Evolutionary conservation across 495 filamentous ascomycete genomes (phyloP).

Genomic region (Lophiostoma macrostomum): DNA sequence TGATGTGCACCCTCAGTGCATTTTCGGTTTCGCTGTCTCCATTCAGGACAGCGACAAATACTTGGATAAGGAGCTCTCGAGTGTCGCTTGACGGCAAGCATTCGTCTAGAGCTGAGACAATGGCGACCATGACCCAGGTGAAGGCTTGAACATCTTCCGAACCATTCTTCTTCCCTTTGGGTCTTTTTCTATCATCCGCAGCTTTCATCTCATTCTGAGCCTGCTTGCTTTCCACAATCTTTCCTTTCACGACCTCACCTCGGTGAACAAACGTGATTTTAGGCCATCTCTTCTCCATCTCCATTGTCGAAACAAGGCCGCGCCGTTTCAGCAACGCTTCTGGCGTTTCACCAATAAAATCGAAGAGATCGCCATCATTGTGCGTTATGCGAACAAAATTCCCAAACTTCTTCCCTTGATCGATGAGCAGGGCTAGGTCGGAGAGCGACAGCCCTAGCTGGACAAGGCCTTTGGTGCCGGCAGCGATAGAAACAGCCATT

Average conservation of each 20-base stretch:
- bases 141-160: no score
- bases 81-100: no score
- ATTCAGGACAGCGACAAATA: no score
- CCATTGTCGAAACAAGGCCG: not conserved
- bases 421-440: not conserved
- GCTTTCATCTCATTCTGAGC: no score
- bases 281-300: not conserved
- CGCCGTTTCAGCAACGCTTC: constrained; percentile 3
- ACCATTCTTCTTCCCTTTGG: no score
- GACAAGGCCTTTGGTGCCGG: not conserved
- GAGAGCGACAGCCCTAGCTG: not conserved
- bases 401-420: not conserved
- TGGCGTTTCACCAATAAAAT: not conserved
- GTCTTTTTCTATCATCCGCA: no score
- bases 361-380: not conserved
- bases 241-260: not conserved
- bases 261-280: not conserved
- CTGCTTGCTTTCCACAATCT: no score
- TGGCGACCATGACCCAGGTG: no score
- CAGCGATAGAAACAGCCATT: not conserved
- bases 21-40: no score
- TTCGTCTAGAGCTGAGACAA: no score
- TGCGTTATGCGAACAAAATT: not conserved
- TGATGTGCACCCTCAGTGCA: no score
- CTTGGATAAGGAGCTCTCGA: no score